Percentiles rank a stretch among this genome's conserved stretches.
These are phyloP conservation scores for Pulveroboletus sp. DNA, from an alignment of 768 basidiomycete genomes.

Conservation along the genomic window DNA sequence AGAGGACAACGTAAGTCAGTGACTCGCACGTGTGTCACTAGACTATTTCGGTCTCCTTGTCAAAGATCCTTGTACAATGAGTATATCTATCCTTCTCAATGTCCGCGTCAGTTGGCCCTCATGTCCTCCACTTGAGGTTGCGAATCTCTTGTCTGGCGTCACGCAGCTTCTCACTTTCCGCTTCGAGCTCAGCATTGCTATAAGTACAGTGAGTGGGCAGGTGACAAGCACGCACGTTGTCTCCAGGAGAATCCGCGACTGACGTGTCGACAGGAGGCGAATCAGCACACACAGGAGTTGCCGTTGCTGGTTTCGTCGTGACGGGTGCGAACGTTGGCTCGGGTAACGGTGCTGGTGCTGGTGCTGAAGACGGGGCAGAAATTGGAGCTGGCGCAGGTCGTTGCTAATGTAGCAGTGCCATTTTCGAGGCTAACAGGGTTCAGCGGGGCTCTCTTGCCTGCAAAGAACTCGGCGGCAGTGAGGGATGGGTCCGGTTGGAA, in stretches of 20 bases:
- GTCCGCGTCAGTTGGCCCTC: conserved; percentile 49
- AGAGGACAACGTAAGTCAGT: no score
- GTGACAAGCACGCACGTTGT: conserved; percentile 30
- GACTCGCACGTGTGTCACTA: conserved; percentile 16
- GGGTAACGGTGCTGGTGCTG: conserved; percentile 24
- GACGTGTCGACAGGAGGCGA: conserved; percentile 10
- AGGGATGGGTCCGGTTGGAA: conserved; percentile 94
- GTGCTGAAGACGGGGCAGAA: conserved; percentile 26
- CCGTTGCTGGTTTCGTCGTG: conserved; percentile 31
- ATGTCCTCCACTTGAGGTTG: conserved; percentile 76
- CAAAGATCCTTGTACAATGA: no score
- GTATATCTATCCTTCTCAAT: not conserved
- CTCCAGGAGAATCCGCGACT: conserved; percentile 1
- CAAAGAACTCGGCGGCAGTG: conserved; percentile 83
- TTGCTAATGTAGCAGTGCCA: conserved; percentile 43
- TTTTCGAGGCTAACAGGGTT: conserved; percentile 80
- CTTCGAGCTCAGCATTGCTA: conserved; percentile 30
- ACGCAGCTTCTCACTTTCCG: conserved; percentile 64
- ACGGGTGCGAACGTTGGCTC: conserved; percentile 34
- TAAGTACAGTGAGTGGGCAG: conserved; percentile 2
- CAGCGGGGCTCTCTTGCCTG: conserved; percentile 72
- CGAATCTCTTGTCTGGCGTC: conserved; percentile 81
- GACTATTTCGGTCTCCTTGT: not conserved
- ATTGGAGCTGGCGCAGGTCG: conserved; percentile 28
- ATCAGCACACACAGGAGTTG: conserved; percentile 10